These are phyloP conservation scores for Beta vulgaris DNA, from an alignment of 148 eudicot species.

Conservation along the genomic window DNA sequence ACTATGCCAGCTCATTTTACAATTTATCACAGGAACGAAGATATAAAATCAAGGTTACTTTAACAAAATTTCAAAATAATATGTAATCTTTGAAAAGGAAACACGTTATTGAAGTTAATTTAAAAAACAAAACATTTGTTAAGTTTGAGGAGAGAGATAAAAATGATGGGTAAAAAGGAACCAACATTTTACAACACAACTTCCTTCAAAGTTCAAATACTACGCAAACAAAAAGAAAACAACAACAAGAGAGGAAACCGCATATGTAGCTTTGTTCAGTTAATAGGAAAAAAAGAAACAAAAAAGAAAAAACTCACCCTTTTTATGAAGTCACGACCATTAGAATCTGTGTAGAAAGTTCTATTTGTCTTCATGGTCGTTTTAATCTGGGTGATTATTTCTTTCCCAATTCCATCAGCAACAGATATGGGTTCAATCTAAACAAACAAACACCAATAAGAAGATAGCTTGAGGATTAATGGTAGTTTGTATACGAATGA, in stretches of 20 bases:
- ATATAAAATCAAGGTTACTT: not conserved
- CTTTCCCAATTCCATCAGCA: conserved; percentile 70
- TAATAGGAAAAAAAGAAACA: no score
- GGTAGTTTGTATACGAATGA: conserved; percentile 1
- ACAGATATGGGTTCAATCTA: conserved; percentile 78
- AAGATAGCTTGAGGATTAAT: conserved; percentile 9
- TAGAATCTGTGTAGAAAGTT: conserved; percentile 77
- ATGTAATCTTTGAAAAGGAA: not conserved
- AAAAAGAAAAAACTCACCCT: conserved; percentile 52
- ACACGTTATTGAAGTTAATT: not conserved
- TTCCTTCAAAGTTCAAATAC: not conserved
- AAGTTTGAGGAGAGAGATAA: not conserved
- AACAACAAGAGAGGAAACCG: not conserved
- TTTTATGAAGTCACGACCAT: conserved; percentile 69
- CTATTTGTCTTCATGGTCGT: conserved; percentile 55
- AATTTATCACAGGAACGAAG: not conserved
- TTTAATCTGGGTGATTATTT: conserved; percentile 50
- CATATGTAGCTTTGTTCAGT: not conserved
- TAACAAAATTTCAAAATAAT: not conserved
- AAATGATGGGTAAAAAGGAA: not conserved
- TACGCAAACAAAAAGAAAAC: not conserved
- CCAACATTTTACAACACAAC: not conserved
- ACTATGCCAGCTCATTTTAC: not conserved
- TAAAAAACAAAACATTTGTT: no score
- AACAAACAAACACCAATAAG: conserved; percentile 21